Conservation (phyloP, 805 yeast species). For the Starmerella khaoyaiensis region DNA sequence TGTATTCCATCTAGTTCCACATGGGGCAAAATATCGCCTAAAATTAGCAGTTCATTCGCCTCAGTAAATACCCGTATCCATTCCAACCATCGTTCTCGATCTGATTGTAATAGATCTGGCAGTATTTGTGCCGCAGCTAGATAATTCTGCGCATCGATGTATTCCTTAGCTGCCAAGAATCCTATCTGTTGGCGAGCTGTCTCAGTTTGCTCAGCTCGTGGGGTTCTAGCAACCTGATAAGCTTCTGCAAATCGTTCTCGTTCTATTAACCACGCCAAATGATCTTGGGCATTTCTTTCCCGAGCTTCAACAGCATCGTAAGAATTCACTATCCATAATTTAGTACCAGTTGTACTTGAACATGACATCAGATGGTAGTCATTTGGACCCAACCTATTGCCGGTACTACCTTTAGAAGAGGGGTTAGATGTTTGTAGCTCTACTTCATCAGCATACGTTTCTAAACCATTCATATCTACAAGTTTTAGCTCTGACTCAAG, state of each 20-base stretch:
- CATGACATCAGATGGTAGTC: slow-evolving; percentile 38
- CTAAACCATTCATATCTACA: slow-evolving; percentile 57
- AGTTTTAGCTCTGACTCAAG: slow-evolving; percentile 54
- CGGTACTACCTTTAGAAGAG: no score
- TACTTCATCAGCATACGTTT: slow-evolving; percentile 66
- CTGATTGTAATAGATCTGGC: slow-evolving; percentile 2
- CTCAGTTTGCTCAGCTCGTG: neutral
- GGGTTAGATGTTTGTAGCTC: slow-evolving; percentile 30
- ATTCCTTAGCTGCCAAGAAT: slow-evolving; percentile 34
- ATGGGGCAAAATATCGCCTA: slow-evolving; percentile 48
- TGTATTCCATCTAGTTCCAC: slow-evolving; percentile 28
- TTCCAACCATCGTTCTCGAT: slow-evolving; percentile 44
- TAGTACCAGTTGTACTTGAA: slow-evolving; percentile 7
- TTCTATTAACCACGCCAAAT: slow-evolving; percentile 57
- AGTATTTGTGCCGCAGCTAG: slow-evolving; percentile 7
- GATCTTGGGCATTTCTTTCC: slow-evolving; percentile 56
- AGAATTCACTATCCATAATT: slow-evolving; percentile 63
- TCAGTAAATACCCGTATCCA: slow-evolving; percentile 46
- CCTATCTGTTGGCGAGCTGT: slow-evolving; percentile 34
- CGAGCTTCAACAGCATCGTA: slow-evolving; percentile 68
- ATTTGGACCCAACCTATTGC: slow-evolving; percentile 66
- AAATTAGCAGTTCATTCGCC: slow-evolving; percentile 33
- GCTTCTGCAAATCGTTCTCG: slow-evolving; percentile 49
- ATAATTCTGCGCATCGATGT: slow-evolving; percentile 10
- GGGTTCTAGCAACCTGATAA: slow-evolving; percentile 30